These are phyloP conservation scores for Microcyclospora pomicola DNA, from an alignment of 2,329 filamentous ascomycete genomes.

Conservation along the genomic window DNA sequence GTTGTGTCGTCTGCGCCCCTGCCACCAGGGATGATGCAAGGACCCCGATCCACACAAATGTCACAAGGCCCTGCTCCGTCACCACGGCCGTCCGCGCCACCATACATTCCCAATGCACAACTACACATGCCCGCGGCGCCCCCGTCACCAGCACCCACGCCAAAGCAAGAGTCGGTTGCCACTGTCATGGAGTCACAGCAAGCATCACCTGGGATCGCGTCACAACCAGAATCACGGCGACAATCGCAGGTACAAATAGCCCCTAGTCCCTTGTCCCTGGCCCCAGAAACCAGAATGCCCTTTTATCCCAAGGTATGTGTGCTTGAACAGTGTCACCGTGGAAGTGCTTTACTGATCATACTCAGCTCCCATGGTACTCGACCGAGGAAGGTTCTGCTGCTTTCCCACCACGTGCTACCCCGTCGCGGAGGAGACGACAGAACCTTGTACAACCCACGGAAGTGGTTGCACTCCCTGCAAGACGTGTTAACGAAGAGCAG, in stretches of 20 bases:
- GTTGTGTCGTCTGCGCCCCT: slow-evolving; percentile 35
- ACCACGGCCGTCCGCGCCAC: slow-evolving; percentile 1
- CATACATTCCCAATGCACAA: slow-evolving; percentile 1
- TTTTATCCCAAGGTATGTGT: slow-evolving; percentile 37
- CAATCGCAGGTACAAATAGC: slow-evolving; percentile 6
- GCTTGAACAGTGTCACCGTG: not conserved
- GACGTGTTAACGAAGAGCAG: slow-evolving; percentile 20
- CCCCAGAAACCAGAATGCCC: slow-evolving; percentile 23
- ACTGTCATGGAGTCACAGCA: slow-evolving; percentile 1
- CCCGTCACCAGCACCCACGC: slow-evolving; percentile 12
- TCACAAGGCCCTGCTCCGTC: slow-evolving; percentile 4
- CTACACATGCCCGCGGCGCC: slow-evolving; percentile 6
- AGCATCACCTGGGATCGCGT: not conserved
- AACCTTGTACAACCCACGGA: slow-evolving; percentile 26
- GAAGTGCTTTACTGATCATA: not conserved
- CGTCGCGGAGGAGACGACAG: slow-evolving; percentile 31
- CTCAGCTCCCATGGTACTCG: slow-evolving; percentile 47
- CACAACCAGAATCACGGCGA: slow-evolving; percentile 7
- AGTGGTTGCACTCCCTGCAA: slow-evolving; percentile 39
- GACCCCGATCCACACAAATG: slow-evolving; percentile 21
- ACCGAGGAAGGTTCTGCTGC: slow-evolving; percentile 31
- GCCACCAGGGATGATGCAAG: slow-evolving; percentile 31
- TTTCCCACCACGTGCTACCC: slow-evolving; percentile 40
- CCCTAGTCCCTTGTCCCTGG: slow-evolving; percentile 6
- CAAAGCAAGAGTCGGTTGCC: slow-evolving; percentile 4